phyloP scores from a whole-genome alignment of 2,329 filamentous ascomycete genomes.

The Apiospora marii region DNA sequence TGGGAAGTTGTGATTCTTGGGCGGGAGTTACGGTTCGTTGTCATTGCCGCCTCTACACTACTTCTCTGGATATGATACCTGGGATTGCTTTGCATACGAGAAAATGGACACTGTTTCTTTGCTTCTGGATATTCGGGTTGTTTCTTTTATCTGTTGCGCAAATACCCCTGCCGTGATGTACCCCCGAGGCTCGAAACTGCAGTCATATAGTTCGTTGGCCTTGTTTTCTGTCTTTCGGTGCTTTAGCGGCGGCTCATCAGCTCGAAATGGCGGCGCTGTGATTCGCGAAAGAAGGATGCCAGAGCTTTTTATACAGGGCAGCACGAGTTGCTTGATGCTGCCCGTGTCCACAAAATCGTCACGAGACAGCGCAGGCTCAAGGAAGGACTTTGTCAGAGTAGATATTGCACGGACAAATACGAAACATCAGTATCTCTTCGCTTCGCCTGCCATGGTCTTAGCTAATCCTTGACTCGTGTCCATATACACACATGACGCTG shows the following conservation, averaged over 20 bases:
- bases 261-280: neutral
- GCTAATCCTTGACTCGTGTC: neutral
- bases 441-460: too few species aligned
- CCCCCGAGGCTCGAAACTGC: neutral
- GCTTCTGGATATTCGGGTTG: neutral
- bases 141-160: neutral
- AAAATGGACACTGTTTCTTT: neutral
- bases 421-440: neutral
- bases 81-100: neutral
- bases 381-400: neutral
- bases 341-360: neutral
- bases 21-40: neutral
- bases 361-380: neutral
- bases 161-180: constrained; percentile 7
- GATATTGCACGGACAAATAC: neutral
- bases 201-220: neutral
- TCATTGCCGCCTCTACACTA: neutral
- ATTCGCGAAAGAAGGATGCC: neutral
- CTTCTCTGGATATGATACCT: neutral
- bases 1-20: constrained; percentile 24
- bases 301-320: neutral
- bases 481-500: neutral
- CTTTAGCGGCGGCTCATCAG: neutral
- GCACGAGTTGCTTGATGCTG: neutral
- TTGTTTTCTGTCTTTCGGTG: neutral